Conservation (phyloP, 164 flowering plant genomes). For the Vitis labrusca region DNA sequence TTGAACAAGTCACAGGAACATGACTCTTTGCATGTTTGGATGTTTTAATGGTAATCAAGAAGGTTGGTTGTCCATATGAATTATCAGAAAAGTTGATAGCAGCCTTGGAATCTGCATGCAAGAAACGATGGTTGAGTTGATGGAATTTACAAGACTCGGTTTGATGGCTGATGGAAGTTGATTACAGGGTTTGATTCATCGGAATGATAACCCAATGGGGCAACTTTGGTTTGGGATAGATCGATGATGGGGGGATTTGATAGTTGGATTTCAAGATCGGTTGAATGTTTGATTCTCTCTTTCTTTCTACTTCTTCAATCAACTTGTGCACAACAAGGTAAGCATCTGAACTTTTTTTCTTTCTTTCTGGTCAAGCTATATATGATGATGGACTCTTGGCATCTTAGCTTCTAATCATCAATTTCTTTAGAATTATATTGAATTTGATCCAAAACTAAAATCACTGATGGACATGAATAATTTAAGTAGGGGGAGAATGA, state of each 20-base stretch:
- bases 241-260: slow-evolving; percentile 47
- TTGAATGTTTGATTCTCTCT: slow-evolving; percentile 28
- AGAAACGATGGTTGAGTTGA: not conserved
- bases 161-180: slow-evolving; percentile 7
- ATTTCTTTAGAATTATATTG: no score
- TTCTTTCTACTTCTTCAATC: slow-evolving; percentile 21
- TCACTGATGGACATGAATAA: no score
- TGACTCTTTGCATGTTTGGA: not conserved
- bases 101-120: not conserved
- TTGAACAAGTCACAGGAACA: not conserved
- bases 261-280: slow-evolving; percentile 16
- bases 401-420: no score
- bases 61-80: not conserved
- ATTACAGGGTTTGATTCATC: slow-evolving; percentile 6
- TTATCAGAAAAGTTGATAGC: not conserved
- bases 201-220: slow-evolving; percentile 35
- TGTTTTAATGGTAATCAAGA: not conserved
- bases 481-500: no score
- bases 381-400: no score
- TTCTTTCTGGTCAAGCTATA: not conserved
- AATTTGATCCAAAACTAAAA: no score
- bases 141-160: not conserved
- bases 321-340: slow-evolving; percentile 54
- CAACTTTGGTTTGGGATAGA: slow-evolving; percentile 20
- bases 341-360: slow-evolving; percentile 1